Evolutionary conservation across 768 basidiomycete species (phyloP), one percentile per base, ranked within the genome.

Genomic region (Lactifluus volemus): DNA sequence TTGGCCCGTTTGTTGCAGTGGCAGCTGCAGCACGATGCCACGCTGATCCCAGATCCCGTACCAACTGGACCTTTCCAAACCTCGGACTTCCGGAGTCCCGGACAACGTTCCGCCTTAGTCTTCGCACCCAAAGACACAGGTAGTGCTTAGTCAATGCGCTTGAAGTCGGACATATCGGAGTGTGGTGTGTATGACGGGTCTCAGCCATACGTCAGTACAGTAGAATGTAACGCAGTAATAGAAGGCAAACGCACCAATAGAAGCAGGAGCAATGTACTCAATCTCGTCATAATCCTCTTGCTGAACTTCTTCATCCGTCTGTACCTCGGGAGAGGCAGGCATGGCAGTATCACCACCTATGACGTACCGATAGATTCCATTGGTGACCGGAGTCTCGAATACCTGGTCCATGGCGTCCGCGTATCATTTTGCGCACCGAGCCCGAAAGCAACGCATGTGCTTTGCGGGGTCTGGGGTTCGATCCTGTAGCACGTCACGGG

Each of bases 351-450:
- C 77, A 12, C 73, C 74, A 49, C 89, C 87, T 65, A 82, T 84
- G 38, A 88, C 79, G 65, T 92, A 88, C 89, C 89, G 92, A 59
- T 86, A 82, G 63, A 83, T 78, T 2, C 86, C 88, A 10, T 73
- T 75, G 19, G 83, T 84, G 42, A 78, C 64, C 2, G 90, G 90
- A 0, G 90, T 92, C 67, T 86, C 78, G 64, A 87, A 86, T 15
- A 60, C 71, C 74, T 29, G 76, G 75, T 59, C 76, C 82, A 44
- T 79, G 73, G 42, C 84, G 84, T 14, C 77, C 75, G 45, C 88
- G 78, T 54, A 80, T 72, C 54, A 84, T 84, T 69, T 82, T 86
- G 49, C 89, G 77, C 29, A 80, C 77, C 5, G 88, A 88, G 63
- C 87, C 89, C 0, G 88, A 84, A 4, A 85, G 80, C 15, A 81